Evolutionary conservation across 129 eudicot species (phyloP).

Genomic region (Escallonia herrerae): DNA sequence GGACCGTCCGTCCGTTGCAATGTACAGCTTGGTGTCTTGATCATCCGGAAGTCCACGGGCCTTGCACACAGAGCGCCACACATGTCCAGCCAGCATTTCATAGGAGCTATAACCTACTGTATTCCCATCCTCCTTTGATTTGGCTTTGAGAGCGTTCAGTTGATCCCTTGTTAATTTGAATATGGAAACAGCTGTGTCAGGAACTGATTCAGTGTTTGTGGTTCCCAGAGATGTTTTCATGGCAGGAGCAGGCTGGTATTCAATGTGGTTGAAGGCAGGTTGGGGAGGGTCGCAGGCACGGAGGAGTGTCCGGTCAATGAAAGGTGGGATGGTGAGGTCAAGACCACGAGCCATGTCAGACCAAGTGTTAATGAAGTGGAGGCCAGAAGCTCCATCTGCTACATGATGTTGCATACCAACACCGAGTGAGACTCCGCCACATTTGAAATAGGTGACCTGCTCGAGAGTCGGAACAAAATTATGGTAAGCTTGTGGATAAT

Average conservation of each 20-base stretch:
- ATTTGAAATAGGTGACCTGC: constrained; percentile 76
- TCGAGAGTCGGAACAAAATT: background rate
- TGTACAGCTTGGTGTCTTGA: constrained; percentile 72
- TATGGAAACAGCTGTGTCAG: constrained; percentile 49
- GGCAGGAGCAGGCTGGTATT: constrained; percentile 73
- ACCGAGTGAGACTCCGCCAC: constrained; percentile 87
- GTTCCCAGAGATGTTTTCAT: constrained; percentile 25
- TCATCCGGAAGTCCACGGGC: constrained; percentile 70
- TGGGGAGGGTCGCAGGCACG: constrained; percentile 63
- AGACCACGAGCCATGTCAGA: constrained; percentile 79
- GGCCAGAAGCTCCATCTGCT: constrained; percentile 84
- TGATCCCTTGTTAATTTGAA: constrained; percentile 71
- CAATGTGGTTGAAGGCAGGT: constrained; percentile 51
- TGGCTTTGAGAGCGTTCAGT: constrained; percentile 59
- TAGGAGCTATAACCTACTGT: constrained; percentile 61
- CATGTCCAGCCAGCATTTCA: constrained; percentile 76
- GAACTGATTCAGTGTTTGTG: constrained; percentile 15
- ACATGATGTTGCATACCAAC: constrained; percentile 95
- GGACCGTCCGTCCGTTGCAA: constrained; percentile 78
- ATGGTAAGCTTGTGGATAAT: background rate
- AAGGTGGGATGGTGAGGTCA: constrained; percentile 58
- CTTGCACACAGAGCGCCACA: constrained; percentile 71
- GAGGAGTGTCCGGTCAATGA: constrained; percentile 61
- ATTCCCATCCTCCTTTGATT: constrained; percentile 61
- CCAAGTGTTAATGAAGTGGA: constrained; percentile 87